Conservation (phyloP, 2,329 filamentous ascomycete species). For the Arthrobotrys sphaeroides region DNA sequence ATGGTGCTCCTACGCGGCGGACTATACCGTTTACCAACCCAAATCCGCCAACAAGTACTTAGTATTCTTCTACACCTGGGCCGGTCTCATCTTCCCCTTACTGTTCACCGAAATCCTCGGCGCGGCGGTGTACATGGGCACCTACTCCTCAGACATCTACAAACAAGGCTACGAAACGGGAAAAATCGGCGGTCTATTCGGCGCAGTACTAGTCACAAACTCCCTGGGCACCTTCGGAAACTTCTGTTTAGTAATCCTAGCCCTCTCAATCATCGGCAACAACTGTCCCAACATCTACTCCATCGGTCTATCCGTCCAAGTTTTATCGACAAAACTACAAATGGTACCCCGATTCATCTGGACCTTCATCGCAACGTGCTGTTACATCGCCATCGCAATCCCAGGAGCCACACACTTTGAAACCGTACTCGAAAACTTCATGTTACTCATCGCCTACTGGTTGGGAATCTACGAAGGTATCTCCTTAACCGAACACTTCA, state of each 20-base stretch:
- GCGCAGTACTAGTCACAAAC: constrained; percentile 70
- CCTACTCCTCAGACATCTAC: constrained; percentile 67
- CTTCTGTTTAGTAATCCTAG: constrained; percentile 75
- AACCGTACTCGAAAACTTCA: constrained; percentile 74
- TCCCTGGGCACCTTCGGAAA: constrained; percentile 73
- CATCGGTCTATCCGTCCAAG: constrained; percentile 73
- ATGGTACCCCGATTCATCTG: constrained; percentile 74
- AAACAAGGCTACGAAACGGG: constrained; percentile 67
- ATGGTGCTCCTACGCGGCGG: constrained; percentile 78
- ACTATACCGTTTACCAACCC: constrained; percentile 84
- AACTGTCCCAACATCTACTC: constrained; percentile 80
- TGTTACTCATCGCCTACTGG: constrained; percentile 77
- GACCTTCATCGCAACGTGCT: constrained; percentile 70
- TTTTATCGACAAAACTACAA: constrained; percentile 69
- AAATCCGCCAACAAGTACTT: constrained; percentile 68
- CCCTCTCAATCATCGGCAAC: constrained; percentile 74
- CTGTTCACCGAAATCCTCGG: constrained; percentile 79
- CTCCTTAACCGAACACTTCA: constrained; percentile 72
- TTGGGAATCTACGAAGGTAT: constrained; percentile 77
- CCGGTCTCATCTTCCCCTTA: constrained; percentile 75
- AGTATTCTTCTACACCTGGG: constrained; percentile 75
- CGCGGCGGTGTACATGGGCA: constrained; percentile 74
- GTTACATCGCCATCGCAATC: constrained; percentile 75
- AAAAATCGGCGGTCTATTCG: constrained; percentile 74
- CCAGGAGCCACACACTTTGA: constrained; percentile 75